Percentiles rank a stretch among this genome's conserved stretches.
Conservation (phyloP, 192 early-diverging fungal genomes). For the Umbelopsis sp. region DNA sequence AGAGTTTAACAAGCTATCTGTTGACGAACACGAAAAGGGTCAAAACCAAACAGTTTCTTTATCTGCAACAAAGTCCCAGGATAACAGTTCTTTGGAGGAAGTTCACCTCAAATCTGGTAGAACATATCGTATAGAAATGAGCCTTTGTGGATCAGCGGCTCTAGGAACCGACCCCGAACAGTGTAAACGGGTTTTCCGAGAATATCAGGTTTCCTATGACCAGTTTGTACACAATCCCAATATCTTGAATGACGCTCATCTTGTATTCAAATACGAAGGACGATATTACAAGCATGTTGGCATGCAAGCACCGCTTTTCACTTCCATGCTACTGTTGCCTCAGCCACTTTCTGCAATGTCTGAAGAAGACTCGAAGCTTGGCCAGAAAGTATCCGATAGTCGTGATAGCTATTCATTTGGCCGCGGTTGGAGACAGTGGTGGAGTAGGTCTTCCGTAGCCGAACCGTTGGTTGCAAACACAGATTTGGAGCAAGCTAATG, state of each 20-base stretch:
- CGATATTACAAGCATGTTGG: constrained; percentile 64
- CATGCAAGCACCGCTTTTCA: constrained; percentile 62
- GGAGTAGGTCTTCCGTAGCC: constrained; percentile 36
- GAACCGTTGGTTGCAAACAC: constrained; percentile 9
- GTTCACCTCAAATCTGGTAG: constrained; percentile 40
- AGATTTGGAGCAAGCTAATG: neutral
- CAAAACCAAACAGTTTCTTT: constrained; percentile 19
- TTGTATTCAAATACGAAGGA: constrained; percentile 60
- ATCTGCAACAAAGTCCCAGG: neutral
- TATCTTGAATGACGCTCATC: constrained; percentile 52
- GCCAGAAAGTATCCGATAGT: constrained; percentile 27
- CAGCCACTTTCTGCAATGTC: constrained; percentile 49
- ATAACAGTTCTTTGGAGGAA: neutral
- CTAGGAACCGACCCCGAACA: constrained; percentile 46
- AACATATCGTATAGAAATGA: constrained; percentile 56
- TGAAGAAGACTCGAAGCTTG: neutral
- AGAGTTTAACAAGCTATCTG: constrained; percentile 12
- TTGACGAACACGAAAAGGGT: constrained; percentile 39
- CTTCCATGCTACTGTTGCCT: constrained; percentile 58
- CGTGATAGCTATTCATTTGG: constrained; percentile 41
- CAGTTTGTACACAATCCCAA: constrained; percentile 55
- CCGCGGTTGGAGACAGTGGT: constrained; percentile 43
- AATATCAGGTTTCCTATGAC: constrained; percentile 59
- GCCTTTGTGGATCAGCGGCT: constrained; percentile 54
- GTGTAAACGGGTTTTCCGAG: constrained; percentile 50